Evolutionary conservation across 805 yeast genomes (phyloP), one percentile per base, ranked within the genome.

Genomic region (Maudiozyma serrabonitensis): DNA sequence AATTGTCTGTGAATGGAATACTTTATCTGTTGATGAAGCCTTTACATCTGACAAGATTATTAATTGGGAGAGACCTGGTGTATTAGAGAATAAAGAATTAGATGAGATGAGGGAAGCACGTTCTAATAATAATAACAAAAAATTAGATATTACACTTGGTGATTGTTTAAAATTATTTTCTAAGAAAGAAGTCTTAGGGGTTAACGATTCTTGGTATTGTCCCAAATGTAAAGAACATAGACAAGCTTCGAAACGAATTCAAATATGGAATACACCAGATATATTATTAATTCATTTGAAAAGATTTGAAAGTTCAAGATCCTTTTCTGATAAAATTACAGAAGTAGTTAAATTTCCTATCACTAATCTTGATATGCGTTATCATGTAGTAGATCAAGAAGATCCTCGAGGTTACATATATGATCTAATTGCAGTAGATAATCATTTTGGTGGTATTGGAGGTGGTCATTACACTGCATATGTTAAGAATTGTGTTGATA

Each of bases 391-490:
- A 3, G 62, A 64, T 59, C 43, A 62, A 31, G 52, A 56, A 3
- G 63, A 54, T 40, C 56, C 57, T 19, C 54, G 52, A 45, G 60
- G 58, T 4, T 56, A 66, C n/a, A 62, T 86, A 1, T 91, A 91
- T 66, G 98, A 93, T 62, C 70, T 93, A 53, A 75, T 87, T 58
- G 98, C 93, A 0, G 96, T 93, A 21, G 98, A 90, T 63, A 93
- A 91, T 63, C 99, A 93, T 62, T 89, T 75, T 63, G 99, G 98
- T 46, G 96, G 97, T 0, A 71, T 91, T 18, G 97, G 98, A 0
- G 98, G 98, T 4, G 98, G 99, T 1, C 98, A 93, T 70, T 91
- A 93, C 66, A 93, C 99, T 1, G 86, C 98, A 0, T 84, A 81
- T 59, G 96, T 79, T 0, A 84, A 83, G 63, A 90, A 90, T 60